Conservation (phyloP, 2,329 filamentous ascomycete species). For the Botrytis fragariae region DNA sequence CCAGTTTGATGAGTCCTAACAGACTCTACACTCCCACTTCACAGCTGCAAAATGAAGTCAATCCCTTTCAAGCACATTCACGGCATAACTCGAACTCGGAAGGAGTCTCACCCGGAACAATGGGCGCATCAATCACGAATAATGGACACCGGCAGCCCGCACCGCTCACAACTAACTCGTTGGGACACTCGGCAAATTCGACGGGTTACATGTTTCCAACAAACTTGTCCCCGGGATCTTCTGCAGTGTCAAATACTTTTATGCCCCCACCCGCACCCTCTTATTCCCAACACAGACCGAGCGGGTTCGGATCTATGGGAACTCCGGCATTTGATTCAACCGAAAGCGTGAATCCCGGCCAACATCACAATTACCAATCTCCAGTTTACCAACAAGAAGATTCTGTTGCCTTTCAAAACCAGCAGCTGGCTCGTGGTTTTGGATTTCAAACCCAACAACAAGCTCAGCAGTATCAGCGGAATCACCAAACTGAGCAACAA, state of each 20-base stretch:
- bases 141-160: neutral
- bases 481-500: neutral
- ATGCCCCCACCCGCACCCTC: neutral
- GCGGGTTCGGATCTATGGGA: neutral
- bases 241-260: neutral
- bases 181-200: neutral
- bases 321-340: neutral
- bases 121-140: neutral
- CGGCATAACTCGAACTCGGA: conserved; percentile 5
- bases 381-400: neutral
- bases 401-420: neutral
- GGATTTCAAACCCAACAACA: neutral
- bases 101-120: conserved; percentile 13
- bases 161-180: neutral
- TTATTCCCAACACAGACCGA: neutral
- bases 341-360: neutral
- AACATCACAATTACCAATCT: neutral
- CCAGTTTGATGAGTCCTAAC: conserved; percentile 30
- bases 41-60: conserved; percentile 5
- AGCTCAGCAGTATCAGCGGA: neutral
- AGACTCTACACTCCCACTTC: conserved; percentile 22
- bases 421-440: neutral
- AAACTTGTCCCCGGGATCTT: neutral
- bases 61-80: neutral
- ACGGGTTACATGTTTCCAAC: neutral